Conservation (phyloP, 2,329 filamentous ascomycete species). For the Fonsecaea monophora region DNA sequence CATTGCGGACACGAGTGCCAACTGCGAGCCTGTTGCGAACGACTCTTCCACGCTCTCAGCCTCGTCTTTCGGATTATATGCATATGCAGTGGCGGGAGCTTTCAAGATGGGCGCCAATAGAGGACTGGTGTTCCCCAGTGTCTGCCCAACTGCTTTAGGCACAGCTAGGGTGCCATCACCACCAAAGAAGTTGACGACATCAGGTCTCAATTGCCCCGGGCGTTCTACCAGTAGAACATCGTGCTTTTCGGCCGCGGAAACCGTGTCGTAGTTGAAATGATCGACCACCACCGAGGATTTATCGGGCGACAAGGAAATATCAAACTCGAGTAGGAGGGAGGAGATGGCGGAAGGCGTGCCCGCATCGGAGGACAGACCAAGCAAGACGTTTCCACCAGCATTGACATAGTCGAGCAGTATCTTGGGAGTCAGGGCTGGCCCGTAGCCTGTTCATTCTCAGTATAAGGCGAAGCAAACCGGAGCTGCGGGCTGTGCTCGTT, state of each 20-base stretch:
- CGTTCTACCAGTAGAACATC: conserved; percentile 82
- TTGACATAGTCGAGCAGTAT: conserved; percentile 90
- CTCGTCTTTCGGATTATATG: conserved; percentile 92
- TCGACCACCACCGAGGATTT: conserved; percentile 86
- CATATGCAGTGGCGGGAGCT: conserved; percentile 85
- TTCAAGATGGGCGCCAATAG: conserved; percentile 82
- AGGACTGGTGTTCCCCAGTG: conserved; percentile 75
- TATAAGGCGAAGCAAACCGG: not conserved
- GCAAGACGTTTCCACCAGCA: conserved; percentile 85
- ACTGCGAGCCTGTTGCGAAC: conserved; percentile 82
- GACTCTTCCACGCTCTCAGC: conserved; percentile 72
- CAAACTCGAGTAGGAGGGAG: conserved; percentile 83
- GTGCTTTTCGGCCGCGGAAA: conserved; percentile 79
- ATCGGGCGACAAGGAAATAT: conserved; percentile 85
- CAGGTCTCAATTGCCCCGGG: conserved; percentile 69
- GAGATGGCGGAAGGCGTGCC: conserved; percentile 75
- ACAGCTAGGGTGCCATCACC: conserved; percentile 76
- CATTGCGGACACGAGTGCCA: conserved; percentile 81
- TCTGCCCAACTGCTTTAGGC: conserved; percentile 79
- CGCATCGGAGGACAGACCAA: conserved; percentile 77
- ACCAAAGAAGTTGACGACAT: conserved; percentile 78
- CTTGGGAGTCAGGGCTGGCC: conserved; percentile 84
- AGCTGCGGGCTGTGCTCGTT: conserved; percentile 20
- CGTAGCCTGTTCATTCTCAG: conserved; percentile 67
- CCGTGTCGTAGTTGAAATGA: conserved; percentile 90